Percentiles rank a stretch among this genome's conserved stretches.
These are phyloP conservation scores for Penicillium alfredii DNA, from an alignment of 495 filamentous ascomycete species.

Conservation along the genomic window DNA sequence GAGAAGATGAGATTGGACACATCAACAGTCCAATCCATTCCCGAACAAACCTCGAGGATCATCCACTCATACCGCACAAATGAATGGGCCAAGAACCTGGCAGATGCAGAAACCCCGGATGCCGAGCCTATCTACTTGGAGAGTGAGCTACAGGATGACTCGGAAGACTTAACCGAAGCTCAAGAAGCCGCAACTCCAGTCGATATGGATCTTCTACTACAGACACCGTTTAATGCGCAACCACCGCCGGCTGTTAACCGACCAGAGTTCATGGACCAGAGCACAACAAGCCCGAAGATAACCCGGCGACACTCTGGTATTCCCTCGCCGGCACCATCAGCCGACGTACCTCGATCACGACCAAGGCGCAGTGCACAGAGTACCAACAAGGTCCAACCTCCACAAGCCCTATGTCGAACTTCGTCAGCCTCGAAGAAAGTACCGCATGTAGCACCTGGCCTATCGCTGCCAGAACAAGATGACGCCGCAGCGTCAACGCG, in stretches of 20 bases:
- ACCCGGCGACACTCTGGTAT: conserved; percentile 9
- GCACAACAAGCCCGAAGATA: conserved; percentile 11
- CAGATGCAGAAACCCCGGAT: conserved; percentile 70
- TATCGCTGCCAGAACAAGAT: conserved; percentile 1
- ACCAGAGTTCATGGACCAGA: conserved; percentile 11
- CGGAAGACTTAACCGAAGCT: conserved; percentile 19
- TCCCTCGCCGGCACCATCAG: conserved; percentile 1
- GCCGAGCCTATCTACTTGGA: conserved; percentile 52
- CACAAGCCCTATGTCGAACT: conserved; percentile 12
- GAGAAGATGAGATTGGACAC: conserved; percentile 28
- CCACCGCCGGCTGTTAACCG: conserved; percentile 33
- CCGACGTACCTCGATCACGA: conserved; percentile 9
- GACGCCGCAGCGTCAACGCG: conserved; percentile 21
- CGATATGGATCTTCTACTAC: conserved; percentile 59
- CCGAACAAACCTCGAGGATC: conserved; percentile 54
- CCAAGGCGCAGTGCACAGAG: conserved; percentile 6
- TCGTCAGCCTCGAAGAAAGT: conserved; percentile 17
- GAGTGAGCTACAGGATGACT: conserved; percentile 18
- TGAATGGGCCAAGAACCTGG: conserved; percentile 92
- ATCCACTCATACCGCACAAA: conserved; percentile 83
- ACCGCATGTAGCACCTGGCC: conserved; percentile 3
- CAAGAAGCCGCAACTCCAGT: conserved; percentile 56
- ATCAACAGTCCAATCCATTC: conserved; percentile 33
- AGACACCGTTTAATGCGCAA: conserved; percentile 53
- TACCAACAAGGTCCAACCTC: conserved; percentile 1